Evolutionary conservation across 352 stramenopile species (phyloP).

Genomic region (Pythium coloratum): DNA sequence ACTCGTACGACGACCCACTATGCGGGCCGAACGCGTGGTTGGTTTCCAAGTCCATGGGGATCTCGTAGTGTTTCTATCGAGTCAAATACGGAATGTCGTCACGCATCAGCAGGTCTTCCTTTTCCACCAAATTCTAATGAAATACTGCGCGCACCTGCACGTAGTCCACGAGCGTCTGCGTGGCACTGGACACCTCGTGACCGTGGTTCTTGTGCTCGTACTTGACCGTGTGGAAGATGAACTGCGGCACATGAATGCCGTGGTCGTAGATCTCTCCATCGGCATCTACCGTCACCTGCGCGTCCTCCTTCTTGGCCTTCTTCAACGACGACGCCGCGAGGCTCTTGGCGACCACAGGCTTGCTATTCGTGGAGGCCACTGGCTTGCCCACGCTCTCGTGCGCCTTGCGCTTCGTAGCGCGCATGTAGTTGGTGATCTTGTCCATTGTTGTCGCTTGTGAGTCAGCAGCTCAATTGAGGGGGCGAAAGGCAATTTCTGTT

Average conservation of each 20-base stretch:
- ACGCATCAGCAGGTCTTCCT: neutral
- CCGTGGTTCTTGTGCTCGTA: slow-evolving; percentile 44
- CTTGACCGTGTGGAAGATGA: slow-evolving; percentile 66
- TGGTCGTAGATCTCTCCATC: slow-evolving; percentile 31
- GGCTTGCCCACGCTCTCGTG: slow-evolving; percentile 33
- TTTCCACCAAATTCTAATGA: neutral
- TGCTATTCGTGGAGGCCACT: neutral
- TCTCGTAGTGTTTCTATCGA: slow-evolving; percentile 41
- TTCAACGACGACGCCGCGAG: slow-evolving; percentile 20
- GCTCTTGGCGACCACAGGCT: slow-evolving; percentile 9
- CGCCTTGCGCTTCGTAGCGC: slow-evolving; percentile 48
- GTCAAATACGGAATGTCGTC: neutral
- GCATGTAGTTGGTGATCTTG: slow-evolving; percentile 74
- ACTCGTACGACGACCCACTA: slow-evolving; percentile 61
- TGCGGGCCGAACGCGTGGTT: slow-evolving; percentile 58
- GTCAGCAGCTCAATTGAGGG: neutral
- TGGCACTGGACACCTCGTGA: slow-evolving; percentile 34
- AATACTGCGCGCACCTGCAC: slow-evolving; percentile 36
- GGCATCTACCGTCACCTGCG: slow-evolving; percentile 1
- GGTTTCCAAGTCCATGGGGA: slow-evolving; percentile 53
- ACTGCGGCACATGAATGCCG: slow-evolving; percentile 41
- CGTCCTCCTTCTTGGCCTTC: slow-evolving; percentile 16
- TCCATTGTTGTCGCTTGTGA: slow-evolving; percentile 31
- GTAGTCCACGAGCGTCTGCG: slow-evolving; percentile 44
- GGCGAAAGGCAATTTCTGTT: slow-evolving; percentile 1